Base-by-base conservation (phyloP, 768 basidiomycete species). In the Termitomyces sp. region DNA sequence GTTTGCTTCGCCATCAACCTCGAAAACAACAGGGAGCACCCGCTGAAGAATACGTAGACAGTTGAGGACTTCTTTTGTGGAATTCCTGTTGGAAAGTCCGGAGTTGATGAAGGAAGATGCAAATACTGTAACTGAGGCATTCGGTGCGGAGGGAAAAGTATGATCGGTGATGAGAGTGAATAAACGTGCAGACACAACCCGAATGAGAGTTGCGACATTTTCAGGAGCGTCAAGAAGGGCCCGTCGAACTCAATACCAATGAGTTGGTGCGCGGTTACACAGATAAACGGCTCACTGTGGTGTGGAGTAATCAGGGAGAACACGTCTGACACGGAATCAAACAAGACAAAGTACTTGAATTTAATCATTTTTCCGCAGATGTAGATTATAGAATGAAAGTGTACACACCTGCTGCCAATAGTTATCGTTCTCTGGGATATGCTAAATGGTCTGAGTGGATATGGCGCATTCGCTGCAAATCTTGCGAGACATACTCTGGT, bases 1-100 rank as follows among this genome's bases (percentile, higher is more conserved):
- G 65, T 83, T 86, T 1, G 84, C 77, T 66, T 90, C 91, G 33
- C 84, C 84, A 60, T 90, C 87, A 36, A 85, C 76, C 66, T 89
- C 91, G 66, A 95, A 95, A 46, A 98, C 74, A n/a, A 95, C 86
- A 3, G 95, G 95, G 16, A 98, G 76, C 20, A 98, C 82, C 51
- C 97, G 84, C 59, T 93, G 88, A 20, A 99, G 81, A 8, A 98
- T 84, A 32, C 96, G 83, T n/a, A 98, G 69, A 68, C 94, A 95
- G 68, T 97, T 98, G 48, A 99, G 78, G 4, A 88, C 92, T 70
- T 98, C 89, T 64, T 88, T 93, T 2, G 89, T 88, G 32, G 93
- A 77, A 65, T 85, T 91, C 62, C 82, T 79, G 61, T 84, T 86
- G 5, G 77, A 71, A 20, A 80, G 75, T 30, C 78, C 76, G 18